Percentiles rank a stretch among this genome's conserved stretches.
phyloP scores from a whole-genome alignment of 768 basidiomycete genomes.

The Naganishia vaughanmartiniae region DNA sequence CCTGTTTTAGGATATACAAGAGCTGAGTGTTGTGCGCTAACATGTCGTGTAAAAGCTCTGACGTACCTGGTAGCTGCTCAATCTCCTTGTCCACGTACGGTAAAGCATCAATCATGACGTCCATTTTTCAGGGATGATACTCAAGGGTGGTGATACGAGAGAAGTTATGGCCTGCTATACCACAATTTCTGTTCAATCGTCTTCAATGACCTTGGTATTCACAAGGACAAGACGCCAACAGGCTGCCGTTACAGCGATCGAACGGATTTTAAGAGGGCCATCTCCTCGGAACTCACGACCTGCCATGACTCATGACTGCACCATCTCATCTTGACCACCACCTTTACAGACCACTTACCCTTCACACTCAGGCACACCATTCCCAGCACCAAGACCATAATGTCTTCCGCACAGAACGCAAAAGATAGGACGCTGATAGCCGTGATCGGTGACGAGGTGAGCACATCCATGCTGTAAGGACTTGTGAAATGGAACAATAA shows the following conservation, averaged over 20 bases:
- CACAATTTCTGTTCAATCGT: neutral
- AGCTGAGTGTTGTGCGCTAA: neutral
- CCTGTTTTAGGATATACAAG: constrained; percentile 20
- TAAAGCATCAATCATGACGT: constrained; percentile 66
- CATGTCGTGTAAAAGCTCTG: neutral
- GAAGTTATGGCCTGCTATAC: neutral
- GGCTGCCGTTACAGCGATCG: neutral
- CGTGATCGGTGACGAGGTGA: constrained; percentile 95
- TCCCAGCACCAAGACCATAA: neutral
- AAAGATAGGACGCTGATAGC: constrained; percentile 78
- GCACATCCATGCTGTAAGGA: constrained; percentile 29
- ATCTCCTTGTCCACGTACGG: constrained; percentile 95
- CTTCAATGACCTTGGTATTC: too few species aligned
- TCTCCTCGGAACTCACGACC: neutral
- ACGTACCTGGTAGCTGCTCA: constrained; percentile 60
- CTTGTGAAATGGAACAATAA: neutral
- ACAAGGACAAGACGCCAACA: too few species aligned
- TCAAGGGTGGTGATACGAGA: neutral
- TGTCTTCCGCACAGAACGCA: constrained; percentile 26
- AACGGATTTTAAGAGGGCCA: neutral
- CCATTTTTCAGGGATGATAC: constrained; percentile 11
- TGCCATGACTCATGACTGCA: neutral
- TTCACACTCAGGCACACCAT: neutral
- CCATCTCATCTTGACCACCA: neutral
- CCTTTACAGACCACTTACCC: too few species aligned